These are phyloP conservation scores for Clausena lansium DNA, from an alignment of 345 rosid species.

Conservation along the genomic window DNA sequence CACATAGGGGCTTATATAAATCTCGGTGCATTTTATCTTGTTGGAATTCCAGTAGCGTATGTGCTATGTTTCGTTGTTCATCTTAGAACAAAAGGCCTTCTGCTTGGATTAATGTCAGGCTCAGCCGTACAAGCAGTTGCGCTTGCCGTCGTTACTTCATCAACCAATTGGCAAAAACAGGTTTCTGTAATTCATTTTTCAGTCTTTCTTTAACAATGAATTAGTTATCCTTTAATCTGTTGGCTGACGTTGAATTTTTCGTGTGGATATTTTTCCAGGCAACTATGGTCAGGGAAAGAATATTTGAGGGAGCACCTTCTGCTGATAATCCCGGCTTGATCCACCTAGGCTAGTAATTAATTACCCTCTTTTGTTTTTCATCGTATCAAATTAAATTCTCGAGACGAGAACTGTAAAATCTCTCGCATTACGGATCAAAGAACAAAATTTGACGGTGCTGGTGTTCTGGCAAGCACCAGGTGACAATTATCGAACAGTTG, in stretches of 20 bases:
- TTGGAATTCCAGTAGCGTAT: constrained; percentile 49
- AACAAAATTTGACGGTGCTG: no score
- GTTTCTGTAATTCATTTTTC: constrained; percentile 19
- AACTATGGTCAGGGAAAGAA: constrained; percentile 32
- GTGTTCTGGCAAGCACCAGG: no score
- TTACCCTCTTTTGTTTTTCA: no score
- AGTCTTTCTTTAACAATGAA: not conserved
- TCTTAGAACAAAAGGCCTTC: constrained; percentile 53
- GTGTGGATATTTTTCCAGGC: constrained; percentile 24
- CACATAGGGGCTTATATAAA: constrained; percentile 56
- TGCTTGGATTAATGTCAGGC: constrained; percentile 53
- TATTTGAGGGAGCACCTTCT: constrained; percentile 14
- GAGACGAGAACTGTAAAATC: no score
- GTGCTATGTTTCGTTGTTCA: constrained; percentile 40
- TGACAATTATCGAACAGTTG: no score
- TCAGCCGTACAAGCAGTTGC: constrained; percentile 31
- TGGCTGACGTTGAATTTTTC: not conserved
- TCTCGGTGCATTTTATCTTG: constrained; percentile 54
- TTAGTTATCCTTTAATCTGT: not conserved
- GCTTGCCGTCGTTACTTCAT: constrained; percentile 39
- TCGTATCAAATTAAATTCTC: no score
- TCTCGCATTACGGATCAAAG: no score
- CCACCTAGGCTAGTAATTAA: no score
- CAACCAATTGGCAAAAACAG: constrained; percentile 62
- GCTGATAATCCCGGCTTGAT: not conserved